phyloP scores from a whole-genome alignment of 139 green algal genomes.

The Closterium sp. region DNA sequence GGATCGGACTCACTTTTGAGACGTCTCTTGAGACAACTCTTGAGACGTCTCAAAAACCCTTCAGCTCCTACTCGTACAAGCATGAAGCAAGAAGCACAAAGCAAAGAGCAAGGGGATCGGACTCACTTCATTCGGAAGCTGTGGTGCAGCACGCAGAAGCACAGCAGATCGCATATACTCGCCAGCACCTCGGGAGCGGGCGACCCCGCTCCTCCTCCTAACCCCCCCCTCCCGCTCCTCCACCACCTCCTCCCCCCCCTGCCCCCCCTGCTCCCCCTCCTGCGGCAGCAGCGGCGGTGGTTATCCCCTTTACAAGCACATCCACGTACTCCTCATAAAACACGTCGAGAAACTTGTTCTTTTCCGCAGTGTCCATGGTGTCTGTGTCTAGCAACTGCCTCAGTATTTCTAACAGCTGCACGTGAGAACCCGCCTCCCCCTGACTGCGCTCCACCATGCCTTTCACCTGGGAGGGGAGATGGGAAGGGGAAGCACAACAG shows the following conservation, averaged over 20 bases:
- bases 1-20: conserved; percentile 62
- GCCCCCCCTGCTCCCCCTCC: background rate
- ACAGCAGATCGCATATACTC: conserved; percentile 88
- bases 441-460: conserved; percentile 4
- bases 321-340: conserved; percentile 90
- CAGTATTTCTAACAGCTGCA: conserved; percentile 78
- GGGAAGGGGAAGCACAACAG: too few relatives aligned
- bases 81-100: too few relatives aligned
- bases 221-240: background rate
- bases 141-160: conserved; percentile 90
- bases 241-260: background rate
- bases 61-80: background rate
- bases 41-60: too few relatives aligned
- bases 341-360: conserved; percentile 90
- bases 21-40: too few relatives aligned
- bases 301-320: conserved; percentile 55
- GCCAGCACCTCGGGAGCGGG: conserved; percentile 58
- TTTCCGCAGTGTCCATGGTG: conserved; percentile 69
- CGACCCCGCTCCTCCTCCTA: background rate
- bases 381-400: too few relatives aligned
- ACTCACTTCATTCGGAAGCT: conserved; percentile 75
- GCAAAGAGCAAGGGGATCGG: background rate
- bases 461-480: too few relatives aligned
- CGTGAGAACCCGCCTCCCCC: conserved; percentile 72
- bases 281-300: background rate